Conservation (phyloP, 768 basidiomycete genomes). For the Tulasnella sp. region DNA sequence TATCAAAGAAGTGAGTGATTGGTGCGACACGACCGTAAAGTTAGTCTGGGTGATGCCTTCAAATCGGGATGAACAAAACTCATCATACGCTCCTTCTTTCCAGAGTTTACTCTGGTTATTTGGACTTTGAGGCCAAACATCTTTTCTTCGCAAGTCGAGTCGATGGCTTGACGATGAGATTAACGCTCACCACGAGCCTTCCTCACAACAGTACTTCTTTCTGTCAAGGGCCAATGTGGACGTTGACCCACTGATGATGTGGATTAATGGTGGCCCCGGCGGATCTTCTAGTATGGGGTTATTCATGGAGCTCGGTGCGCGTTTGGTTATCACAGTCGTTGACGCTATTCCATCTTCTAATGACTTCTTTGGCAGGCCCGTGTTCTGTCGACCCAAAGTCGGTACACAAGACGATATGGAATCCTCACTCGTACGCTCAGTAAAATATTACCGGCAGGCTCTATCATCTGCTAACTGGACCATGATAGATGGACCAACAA, state of each 20-base stretch:
- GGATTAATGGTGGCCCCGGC: conserved; percentile 8
- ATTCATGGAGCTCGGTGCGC: conserved; percentile 14
- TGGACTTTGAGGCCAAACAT: neutral
- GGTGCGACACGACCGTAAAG: too few relatives aligned
- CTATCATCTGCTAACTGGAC: too few relatives aligned
- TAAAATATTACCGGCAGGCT: neutral
- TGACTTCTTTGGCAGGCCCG: too few relatives aligned
- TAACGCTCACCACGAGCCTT: too few relatives aligned
- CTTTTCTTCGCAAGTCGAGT: neutral
- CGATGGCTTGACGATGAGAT: neutral
- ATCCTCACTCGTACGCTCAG: conserved; percentile 9
- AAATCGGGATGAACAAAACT: too few relatives aligned
- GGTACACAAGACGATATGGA: conserved; percentile 11
- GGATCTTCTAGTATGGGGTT: conserved; percentile 2
- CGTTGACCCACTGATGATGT: conserved; percentile 18
- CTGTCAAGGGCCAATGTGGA: conserved; percentile 2
- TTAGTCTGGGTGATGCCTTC: too few relatives aligned
- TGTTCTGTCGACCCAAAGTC: neutral
- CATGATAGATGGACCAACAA: conserved; percentile 16
- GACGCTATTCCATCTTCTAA: too few relatives aligned
- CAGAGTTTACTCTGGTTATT: neutral
- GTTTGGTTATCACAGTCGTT: neutral
- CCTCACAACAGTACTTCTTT: conserved; percentile 20
- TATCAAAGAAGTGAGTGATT: too few relatives aligned
- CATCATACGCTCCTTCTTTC: neutral